Percentiles rank a stretch among this genome's conserved stretches.
Evolutionary conservation across 75 land plant species (phyloP).

Genomic region (Cryptomeria japonica): DNA sequence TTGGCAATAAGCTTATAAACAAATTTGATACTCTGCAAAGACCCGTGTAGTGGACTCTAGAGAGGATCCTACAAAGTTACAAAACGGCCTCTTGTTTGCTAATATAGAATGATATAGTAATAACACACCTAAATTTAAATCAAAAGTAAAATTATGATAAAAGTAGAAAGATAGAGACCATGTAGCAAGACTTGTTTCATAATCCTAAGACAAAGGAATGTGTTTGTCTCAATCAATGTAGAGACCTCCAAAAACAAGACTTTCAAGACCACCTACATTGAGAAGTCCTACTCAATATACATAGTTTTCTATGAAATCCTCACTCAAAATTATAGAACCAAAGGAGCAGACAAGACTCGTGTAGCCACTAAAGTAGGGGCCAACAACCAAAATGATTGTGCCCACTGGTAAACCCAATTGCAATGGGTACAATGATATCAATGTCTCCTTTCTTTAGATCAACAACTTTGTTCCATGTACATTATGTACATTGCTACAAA

Average conservation of each 20-base stretch:
- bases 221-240: conserved; percentile 16
- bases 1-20: no score
- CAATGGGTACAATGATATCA: conserved; percentile 49
- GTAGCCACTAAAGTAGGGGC: conserved; percentile 71
- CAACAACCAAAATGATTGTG: conserved; percentile 65
- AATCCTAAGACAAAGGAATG: conserved; percentile 15
- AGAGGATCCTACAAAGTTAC: no score
- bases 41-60: no score
- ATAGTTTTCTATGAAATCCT: conserved; percentile 58
- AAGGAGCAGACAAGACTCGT: conserved; percentile 80
- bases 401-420: conserved; percentile 60
- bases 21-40: no score
- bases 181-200: neutral
- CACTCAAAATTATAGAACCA: conserved; percentile 55
- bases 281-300: conserved; percentile 84
- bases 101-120: neutral
- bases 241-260: conserved; percentile 44
- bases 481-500: conserved; percentile 58
- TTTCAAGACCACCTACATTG: conserved; percentile 64
- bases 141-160: neutral
- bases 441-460: conserved; percentile 59
- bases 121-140: neutral
- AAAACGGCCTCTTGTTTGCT: neutral
- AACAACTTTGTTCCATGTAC: conserved; percentile 36
- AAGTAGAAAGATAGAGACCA: neutral